Evolutionary conservation across 345 rosid species (phyloP).

Genomic region (Camelina hispida): DNA sequence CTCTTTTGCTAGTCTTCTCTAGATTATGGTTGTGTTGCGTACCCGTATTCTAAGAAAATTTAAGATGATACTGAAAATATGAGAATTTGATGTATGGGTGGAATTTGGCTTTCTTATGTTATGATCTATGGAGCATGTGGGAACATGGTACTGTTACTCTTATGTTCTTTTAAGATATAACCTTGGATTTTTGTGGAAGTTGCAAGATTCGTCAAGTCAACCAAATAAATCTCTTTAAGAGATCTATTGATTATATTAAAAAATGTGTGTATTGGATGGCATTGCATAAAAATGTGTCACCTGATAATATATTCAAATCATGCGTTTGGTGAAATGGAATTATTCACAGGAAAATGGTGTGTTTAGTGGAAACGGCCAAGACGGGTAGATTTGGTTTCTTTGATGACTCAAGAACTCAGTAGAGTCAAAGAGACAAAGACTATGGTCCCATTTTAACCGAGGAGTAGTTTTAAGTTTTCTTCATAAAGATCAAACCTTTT

Average conservation of each 20-base stretch:
- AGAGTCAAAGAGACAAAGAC: slow-evolving; percentile 36
- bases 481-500: slow-evolving; percentile 1
- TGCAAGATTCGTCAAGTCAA: background rate
- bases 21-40: background rate
- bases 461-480: background rate
- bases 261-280: too few relatives aligned
- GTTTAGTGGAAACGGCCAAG: slow-evolving; percentile 4
- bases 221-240: background rate
- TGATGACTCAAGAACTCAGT: background rate
- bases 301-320: too few relatives aligned
- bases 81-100: slow-evolving; percentile 4
- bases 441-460: slow-evolving; percentile 11
- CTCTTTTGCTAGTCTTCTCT: slow-evolving; percentile 3
- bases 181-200: background rate
- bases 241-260: too few relatives aligned
- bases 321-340: background rate
- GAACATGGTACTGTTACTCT: background rate
- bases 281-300: too few relatives aligned
- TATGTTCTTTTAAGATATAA: background rate
- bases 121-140: slow-evolving; percentile 4
- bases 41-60: background rate
- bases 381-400: slow-evolving; percentile 22
- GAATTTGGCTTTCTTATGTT: slow-evolving; percentile 14
- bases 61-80: slow-evolving; percentile 7
- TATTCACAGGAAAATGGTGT: background rate